Percentiles rank a stretch among this genome's conserved stretches.
phyloP scores from a whole-genome alignment of 352 stramenopile genomes.

The Phytophthora pluvialis region DNA sequence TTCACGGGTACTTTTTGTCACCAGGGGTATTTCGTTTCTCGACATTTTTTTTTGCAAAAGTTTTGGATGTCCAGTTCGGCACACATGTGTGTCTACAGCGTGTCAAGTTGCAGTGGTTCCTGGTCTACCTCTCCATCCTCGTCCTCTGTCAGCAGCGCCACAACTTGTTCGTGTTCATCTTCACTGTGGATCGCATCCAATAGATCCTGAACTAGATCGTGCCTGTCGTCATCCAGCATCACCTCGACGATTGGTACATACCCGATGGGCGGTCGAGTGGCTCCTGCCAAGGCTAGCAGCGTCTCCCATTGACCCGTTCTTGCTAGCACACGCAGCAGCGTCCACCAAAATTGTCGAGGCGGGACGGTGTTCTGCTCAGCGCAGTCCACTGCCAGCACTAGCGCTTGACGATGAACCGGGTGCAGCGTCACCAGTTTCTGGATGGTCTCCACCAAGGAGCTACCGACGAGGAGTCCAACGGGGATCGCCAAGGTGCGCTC shows the following conservation, averaged over 20 bases:
- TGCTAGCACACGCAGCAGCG: constrained; percentile 46
- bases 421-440: constrained; percentile 67
- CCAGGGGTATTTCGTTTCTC: too few relatives aligned
- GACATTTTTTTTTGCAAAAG: neutral
- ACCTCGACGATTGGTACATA: constrained; percentile 52
- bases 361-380: constrained; percentile 51
- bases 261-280: constrained; percentile 49
- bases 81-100: constrained; percentile 1
- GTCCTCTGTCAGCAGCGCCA: constrained; percentile 34
- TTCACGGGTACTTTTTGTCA: too few relatives aligned
- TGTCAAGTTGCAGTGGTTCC: constrained; percentile 22
- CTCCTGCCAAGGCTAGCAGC: constrained; percentile 45
- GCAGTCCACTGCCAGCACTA: constrained; percentile 44
- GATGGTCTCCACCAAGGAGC: constrained; percentile 62
- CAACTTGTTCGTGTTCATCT: constrained; percentile 44
- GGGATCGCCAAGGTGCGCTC: constrained; percentile 48
- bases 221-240: constrained; percentile 51
- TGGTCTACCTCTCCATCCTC: constrained; percentile 13
- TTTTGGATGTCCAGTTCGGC: neutral
- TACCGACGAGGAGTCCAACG: constrained; percentile 52
- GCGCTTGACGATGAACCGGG: constrained; percentile 41
- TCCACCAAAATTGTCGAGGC: constrained; percentile 66
- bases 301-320: constrained; percentile 59
- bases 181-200: constrained; percentile 39
- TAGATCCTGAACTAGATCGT: constrained; percentile 44